Conservation (phyloP, 352 stramenopile species). For the Phytophthora macrochlamydospora region DNA sequence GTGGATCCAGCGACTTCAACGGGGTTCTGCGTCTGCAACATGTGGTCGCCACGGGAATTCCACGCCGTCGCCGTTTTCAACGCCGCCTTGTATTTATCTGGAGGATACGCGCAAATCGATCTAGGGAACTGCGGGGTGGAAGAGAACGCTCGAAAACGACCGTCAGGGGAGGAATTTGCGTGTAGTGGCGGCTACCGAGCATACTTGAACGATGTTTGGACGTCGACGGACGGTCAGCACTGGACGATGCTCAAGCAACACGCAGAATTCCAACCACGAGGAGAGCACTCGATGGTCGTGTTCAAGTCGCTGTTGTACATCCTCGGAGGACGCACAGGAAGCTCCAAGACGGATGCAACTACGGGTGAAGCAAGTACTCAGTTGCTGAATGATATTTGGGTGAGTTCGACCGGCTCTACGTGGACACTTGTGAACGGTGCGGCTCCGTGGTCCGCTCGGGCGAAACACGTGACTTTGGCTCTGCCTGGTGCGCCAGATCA, state of each 20-base stretch:
- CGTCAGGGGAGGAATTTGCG: slow-evolving; percentile 63
- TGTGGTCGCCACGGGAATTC: slow-evolving; percentile 80
- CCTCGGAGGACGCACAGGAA: slow-evolving; percentile 57
- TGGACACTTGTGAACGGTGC: slow-evolving; percentile 40
- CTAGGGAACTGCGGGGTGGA: slow-evolving; percentile 71
- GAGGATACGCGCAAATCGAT: slow-evolving; percentile 68
- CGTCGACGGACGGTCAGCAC: slow-evolving; percentile 55
- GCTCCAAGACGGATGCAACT: slow-evolving; percentile 22
- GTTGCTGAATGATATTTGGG: slow-evolving; percentile 78
- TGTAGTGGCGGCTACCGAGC: slow-evolving; percentile 67
- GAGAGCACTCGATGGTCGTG: slow-evolving; percentile 70
- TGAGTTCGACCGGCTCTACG: slow-evolving; percentile 46
- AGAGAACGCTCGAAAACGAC: slow-evolving; percentile 53
- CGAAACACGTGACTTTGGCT: slow-evolving; percentile 57
- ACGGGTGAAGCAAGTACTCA: slow-evolving; percentile 19
- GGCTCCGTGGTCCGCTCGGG: slow-evolving; percentile 56
- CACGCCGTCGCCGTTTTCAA: slow-evolving; percentile 59
- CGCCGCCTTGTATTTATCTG: slow-evolving; percentile 53
- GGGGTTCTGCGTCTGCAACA: slow-evolving; percentile 70
- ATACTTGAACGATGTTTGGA: slow-evolving; percentile 81
- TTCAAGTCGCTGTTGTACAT: slow-evolving; percentile 66
- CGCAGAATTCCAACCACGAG: slow-evolving; percentile 51
- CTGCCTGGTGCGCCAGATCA: slow-evolving; percentile 46
- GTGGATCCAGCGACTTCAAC: slow-evolving; percentile 51
- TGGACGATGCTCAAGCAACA: slow-evolving; percentile 58